Evolutionary conservation across 352 stramenopile species (phyloP).

Genomic region (Aphanomyces astaci): DNA sequence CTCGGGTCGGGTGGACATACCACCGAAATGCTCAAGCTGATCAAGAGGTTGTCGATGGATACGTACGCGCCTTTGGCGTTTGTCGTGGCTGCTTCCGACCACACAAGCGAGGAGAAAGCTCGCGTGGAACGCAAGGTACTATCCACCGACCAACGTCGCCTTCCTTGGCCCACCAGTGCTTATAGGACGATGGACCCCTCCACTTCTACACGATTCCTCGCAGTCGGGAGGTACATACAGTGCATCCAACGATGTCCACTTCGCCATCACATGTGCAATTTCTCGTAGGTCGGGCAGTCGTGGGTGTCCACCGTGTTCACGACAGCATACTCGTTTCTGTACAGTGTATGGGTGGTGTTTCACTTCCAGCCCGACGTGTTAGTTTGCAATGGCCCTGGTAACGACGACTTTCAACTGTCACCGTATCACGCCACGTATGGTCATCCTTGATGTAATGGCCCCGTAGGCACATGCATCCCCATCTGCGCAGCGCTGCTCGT

Average conservation of each 20-base stretch:
- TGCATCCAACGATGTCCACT: no score
- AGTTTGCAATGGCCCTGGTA: constrained; percentile 90
- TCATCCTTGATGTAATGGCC: no score
- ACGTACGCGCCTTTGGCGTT: constrained; percentile 84
- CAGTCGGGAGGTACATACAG: constrained; percentile 82
- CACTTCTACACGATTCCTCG: constrained; percentile 81
- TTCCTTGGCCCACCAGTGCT: no score
- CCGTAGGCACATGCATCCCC: constrained; percentile 87
- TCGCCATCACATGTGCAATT: not conserved
- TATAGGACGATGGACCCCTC: no score
- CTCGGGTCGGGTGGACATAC: constrained; percentile 87
- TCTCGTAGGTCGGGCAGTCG: constrained; percentile 82
- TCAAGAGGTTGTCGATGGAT: constrained; percentile 68
- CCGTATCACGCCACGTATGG: not conserved
- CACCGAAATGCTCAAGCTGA: constrained; percentile 92
- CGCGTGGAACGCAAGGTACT: constrained; percentile 49
- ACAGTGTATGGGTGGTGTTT: constrained; percentile 70
- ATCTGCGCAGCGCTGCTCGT: constrained; percentile 83
- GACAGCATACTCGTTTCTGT: constrained; percentile 70
- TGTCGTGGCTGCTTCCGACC: constrained; percentile 87
- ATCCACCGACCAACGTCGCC: no score
- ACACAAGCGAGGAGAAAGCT: constrained; percentile 79
- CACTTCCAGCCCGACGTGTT: constrained; percentile 75
- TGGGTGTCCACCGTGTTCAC: constrained; percentile 85
- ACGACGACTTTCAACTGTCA: not conserved